Evolutionary conservation across 169 alveolate genomes (phyloP).

Genomic region (Amoebophrya sp.): DNA sequence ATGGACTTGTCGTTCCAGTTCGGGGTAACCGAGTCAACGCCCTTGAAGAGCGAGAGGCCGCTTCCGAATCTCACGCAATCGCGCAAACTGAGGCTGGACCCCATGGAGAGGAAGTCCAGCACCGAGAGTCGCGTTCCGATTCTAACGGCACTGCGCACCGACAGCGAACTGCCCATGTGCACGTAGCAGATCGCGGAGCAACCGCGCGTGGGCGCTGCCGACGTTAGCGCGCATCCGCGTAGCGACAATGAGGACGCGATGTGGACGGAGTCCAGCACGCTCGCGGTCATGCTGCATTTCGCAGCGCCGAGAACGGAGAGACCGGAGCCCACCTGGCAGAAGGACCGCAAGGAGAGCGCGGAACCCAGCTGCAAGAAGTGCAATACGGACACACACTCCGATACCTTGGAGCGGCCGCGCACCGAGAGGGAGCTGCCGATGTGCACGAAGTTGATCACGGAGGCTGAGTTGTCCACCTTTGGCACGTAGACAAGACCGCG

Average conservation of each 20-base stretch:
- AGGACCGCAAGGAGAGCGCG: background rate
- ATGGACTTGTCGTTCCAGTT: background rate
- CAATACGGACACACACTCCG: background rate
- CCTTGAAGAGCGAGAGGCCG: background rate
- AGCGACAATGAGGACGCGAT: background rate
- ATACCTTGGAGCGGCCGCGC: background rate
- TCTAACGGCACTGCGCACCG: no score
- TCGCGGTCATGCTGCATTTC: background rate
- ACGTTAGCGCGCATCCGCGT: background rate
- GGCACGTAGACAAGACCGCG: background rate
- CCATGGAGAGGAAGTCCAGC: no score
- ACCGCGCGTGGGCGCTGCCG: no score
- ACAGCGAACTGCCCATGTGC: no score
- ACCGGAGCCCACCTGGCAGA: background rate
- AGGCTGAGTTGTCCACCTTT: background rate
- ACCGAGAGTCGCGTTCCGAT: no score
- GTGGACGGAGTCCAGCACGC: conserved; percentile 17
- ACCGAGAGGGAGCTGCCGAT: conserved; percentile 20
- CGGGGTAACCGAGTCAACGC: background rate
- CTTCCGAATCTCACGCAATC: conserved; percentile 19
- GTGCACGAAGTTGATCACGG: conserved; percentile 27
- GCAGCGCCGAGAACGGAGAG: background rate
- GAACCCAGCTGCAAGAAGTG: conserved; percentile 14
- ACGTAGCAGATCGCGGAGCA: no score
- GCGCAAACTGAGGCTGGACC: no score